Evolutionary conservation across 2,329 filamentous ascomycete species (phyloP), one percentile per base, ranked within the genome.

Genomic region (Xylaria multiplex): DNA sequence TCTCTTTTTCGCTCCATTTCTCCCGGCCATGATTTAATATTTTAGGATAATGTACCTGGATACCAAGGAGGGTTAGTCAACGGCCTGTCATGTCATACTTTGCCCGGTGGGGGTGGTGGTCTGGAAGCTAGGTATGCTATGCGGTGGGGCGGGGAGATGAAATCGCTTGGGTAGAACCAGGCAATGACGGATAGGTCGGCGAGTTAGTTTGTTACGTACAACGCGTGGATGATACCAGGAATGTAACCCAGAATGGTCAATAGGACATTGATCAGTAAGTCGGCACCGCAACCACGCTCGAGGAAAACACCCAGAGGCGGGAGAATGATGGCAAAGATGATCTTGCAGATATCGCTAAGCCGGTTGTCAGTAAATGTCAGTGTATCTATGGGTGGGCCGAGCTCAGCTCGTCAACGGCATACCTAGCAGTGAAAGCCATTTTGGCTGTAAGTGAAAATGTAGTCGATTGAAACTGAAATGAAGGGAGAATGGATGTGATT

Each of bases 271-370:
- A 93, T 93, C 79, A 91, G 84, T 77, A 93, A 84, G 77, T 93
- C 91, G 73, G 88, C 88, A 79, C 87, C 87, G 81, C 91, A 93
- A 75, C 91, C 91, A 73, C 90, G 87, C 87, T 93, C 91, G 70
- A 93, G 88, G 86, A 93, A 93, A 77, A 94, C 91, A 82, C 91
- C 91, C 54, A 93, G 81, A 76, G 91, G 91, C 64, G 91, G 91
- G 63, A 93, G 85, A 81, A 94, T 81, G 83, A 93, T 85, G 83
- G 91, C 91, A 80, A 93, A 84, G 81, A 93, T 86, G 84, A 88
- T 87, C 81, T 88, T 88, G 85, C 83, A 86, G 73, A 88, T 87
- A 71, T 88, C 86, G 73, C 77, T 79, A 24, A 13, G 48, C 19
- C 9, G 50, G 14, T 9, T 24, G 50, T 71, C 52, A 62, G 62